Percentiles rank a stretch among this genome's conserved stretches.
phyloP scores from a whole-genome alignment of 108 stramenopile species.

The Pseudonitzschia multistriata region DNA sequence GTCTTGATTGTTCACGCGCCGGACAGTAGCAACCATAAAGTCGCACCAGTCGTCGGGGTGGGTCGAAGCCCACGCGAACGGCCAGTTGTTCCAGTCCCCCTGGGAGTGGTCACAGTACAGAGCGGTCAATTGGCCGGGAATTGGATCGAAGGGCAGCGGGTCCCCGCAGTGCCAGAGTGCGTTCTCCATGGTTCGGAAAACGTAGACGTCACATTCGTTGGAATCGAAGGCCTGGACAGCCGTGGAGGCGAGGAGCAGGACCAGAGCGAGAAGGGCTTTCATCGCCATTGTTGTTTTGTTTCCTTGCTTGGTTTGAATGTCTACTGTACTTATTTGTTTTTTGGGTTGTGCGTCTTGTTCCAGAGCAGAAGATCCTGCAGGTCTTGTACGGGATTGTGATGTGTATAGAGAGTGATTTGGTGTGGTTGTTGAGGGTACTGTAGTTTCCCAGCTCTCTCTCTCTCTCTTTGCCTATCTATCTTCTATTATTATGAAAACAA shows the following conservation, averaged over 20 bases:
- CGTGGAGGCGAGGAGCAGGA: not conserved
- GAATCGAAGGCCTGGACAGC: not conserved
- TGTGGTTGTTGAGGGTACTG: not conserved
- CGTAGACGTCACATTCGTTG: not conserved
- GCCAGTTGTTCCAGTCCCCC: not conserved
- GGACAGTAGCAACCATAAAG: conserved; percentile 1
- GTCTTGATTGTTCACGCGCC: not conserved
- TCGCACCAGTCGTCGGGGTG: conserved; percentile 9
- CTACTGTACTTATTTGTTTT: too few species aligned
- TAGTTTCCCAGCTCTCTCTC: too few species aligned
- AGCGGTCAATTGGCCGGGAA: not conserved
- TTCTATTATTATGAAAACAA: too few species aligned
- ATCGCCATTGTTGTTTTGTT: not conserved
- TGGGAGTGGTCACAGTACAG: conserved; percentile 13
- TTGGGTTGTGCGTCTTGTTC: too few species aligned
- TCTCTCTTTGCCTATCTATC: too few species aligned
- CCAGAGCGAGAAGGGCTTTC: not conserved
- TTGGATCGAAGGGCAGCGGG: not conserved
- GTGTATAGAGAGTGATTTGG: not conserved
- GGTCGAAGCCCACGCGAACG: not conserved
- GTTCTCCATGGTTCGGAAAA: not conserved
- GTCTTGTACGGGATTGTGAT: too few species aligned
- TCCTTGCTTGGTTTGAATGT: not conserved
- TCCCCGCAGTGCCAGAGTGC: conserved; percentile 13
- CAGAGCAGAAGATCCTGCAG: too few species aligned